Evolutionary conservation across 371 early-diverging fungal species (phyloP), one percentile per base, ranked within the genome.

Genomic region (Mucor racemosus): DNA sequence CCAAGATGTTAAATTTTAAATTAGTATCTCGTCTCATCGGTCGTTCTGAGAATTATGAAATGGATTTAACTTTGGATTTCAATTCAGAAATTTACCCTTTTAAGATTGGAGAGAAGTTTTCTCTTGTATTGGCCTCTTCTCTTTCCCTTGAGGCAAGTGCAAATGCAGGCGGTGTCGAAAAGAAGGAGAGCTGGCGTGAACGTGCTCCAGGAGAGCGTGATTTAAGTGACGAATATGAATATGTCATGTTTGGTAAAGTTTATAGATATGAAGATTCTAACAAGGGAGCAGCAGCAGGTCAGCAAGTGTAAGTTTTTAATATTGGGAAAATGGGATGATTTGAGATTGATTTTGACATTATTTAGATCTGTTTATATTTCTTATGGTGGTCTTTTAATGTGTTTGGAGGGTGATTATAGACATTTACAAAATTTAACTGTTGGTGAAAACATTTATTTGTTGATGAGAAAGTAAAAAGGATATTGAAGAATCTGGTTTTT

Each of bases 181-280:
- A 81, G 53, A 77, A 81, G 54, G 87, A 86, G 71, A 82, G 81
- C 76, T 87, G 88, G 87, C 81, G 87, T 55, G 77, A 89, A 73
- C 82, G 85, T 76, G 81, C 86, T 67, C 81, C 83, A 60, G 77
- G 88, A 67, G 91, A 91, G 67, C 80, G 85, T 59, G 89, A 92
- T 56, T 74, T 97, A 72, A 94, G 95, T 8, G 97, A 97, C 60
- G 94, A 95, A 54, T 98, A 92, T 77, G 98, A 98, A 46, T 98
- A 98, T 76, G 98, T 98, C 31, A 97, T 97, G 97, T 92, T 90
- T 76, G 99, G 99, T 59, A 94, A 95, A 77, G 93, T 96, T 21
- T 98, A 94, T 84, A 89, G 94, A 78, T 96, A 89, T 74, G 97
- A 97, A 58, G 97, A 97, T 66, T 63, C 68, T 10, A 67, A 64